These are phyloP conservation scores for Eragrostis tef DNA, from an alignment of 202 grass and related monocot genomes.

Conservation along the genomic window DNA sequence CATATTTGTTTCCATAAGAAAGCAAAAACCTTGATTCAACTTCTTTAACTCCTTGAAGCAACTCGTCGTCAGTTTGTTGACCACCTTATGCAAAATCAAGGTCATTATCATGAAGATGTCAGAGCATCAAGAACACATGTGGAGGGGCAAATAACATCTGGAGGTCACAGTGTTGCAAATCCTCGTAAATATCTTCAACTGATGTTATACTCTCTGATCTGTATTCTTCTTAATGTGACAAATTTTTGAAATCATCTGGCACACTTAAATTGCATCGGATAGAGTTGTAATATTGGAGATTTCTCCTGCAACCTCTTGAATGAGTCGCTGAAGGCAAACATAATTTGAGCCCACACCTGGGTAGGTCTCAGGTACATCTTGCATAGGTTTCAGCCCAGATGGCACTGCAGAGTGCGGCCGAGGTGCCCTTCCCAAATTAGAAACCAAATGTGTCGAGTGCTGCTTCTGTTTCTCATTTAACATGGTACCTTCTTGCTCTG, in stretches of 20 bases:
- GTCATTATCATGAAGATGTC: constrained; percentile 36
- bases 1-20: constrained; percentile 53
- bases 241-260: constrained; percentile 47
- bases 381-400: constrained; percentile 45
- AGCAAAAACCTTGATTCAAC: constrained; percentile 55
- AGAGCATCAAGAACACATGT: background rate
- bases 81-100: constrained; percentile 29
- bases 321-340: constrained; percentile 15
- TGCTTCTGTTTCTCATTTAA: constrained; percentile 41
- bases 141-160: constrained; percentile 23
- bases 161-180: constrained; percentile 51
- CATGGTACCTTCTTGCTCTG: constrained; percentile 45
- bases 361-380: constrained; percentile 51
- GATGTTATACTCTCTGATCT: constrained; percentile 54
- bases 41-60: constrained; percentile 64
- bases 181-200: constrained; percentile 75
- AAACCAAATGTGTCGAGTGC: constrained; percentile 39
- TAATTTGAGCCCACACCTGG: constrained; percentile 48
- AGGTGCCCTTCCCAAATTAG: constrained; percentile 59
- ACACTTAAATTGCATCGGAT: constrained; percentile 32
- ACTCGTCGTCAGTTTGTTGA: constrained; percentile 56
- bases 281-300: constrained; percentile 32
- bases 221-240: constrained; percentile 45
- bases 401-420: constrained; percentile 46
- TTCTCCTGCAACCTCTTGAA: constrained; percentile 47